Base-by-base conservation (phyloP, 495 filamentous ascomycete species). In the Hypoxylon intermedium region DNA sequence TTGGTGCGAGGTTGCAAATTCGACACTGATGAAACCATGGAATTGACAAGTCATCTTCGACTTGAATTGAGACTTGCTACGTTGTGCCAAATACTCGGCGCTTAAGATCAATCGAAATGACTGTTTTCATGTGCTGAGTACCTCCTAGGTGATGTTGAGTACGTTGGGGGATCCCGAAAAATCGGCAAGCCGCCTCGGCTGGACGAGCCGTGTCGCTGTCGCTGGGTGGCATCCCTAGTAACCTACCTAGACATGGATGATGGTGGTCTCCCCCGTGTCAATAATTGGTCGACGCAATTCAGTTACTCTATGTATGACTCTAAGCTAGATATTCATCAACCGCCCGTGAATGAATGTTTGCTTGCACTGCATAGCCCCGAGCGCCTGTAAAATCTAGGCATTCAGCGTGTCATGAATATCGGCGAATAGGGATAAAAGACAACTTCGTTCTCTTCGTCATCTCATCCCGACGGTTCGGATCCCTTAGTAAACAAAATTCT, bases 391-490 rank as follows among this genome's bases (percentile, higher is more conserved):
- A 19, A 13, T 24, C 49, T 26, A 40, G 24, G 33, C 45, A 30
- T 38, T 16, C 3, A 12, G 36, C 24, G 30, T 15, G 15, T 26
- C 13, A 15, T 4, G 31, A 3, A 24, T 2, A 19, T 24, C 23
- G 19, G 43, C 55, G 28, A 53, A 54, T 63, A 53, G 38, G 54
- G 43, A 37, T 31, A 41, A 50, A 50, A 21, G 23, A 11, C 19
- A 20, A 21, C 33, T 30, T 38, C 12, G 6, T 6, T 19, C 24
- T 24, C 38, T 54, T 51, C 38, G 30, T 59, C 49, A 55, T 24
- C 30, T 2, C 38, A 50, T 65, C 43, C 55, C 61, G 50, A 55
- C 49, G 42, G 38, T 52, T 44, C 42, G 61, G 61, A 47, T 64
- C 49, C 15, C 54, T 45, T 41, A 34, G 9, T n/a, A 46, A 21